Evolutionary conservation across 2,329 filamentous ascomycete species (phyloP), one percentile per base, ranked within the genome.

Genomic region (Zasmidium citrigriseum): DNA sequence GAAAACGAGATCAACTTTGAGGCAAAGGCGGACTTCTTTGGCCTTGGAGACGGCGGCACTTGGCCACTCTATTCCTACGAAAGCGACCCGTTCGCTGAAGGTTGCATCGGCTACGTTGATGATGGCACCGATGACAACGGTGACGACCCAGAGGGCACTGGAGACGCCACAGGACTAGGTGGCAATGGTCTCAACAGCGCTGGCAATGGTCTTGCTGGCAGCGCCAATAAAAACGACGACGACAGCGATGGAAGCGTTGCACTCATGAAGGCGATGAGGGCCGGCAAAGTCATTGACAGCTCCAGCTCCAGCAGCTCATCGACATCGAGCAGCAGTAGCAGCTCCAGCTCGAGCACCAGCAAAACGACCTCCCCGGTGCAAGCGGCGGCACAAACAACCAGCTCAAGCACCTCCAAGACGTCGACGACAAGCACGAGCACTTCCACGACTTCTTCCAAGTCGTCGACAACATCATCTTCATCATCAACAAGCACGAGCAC

Each of bases 21-120:
- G 12, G 22, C 27, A 14, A 46, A 41, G 34, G 57, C n/a, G 21
- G 25, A 54, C 24, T 46, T 46, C 38, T 47, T 47, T 18, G 38
- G 41, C 21, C 21, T 34, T 7, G 27, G 27, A 34, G 27, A 14
- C 23, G 12, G 47, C 21, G 7, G 21, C 49, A 12, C 34, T 55
- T 4, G 23, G 18, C 27, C 47, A 25, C 25, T 59, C 29, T 21
- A 41, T 14, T 38, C 47, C 9, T 44, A 50, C 20, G 41, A 55
- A 22, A 59, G 57, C 34, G 52, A 47, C 1, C 57, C 52, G 0
- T 44, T 59, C 25, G 57, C 52, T 16, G 41, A 59, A 16, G 57
- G 57, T 11, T 59, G 57, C n/a, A 57, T 57, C n/a, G 55, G 55
- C 14, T 57, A 57, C 18, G 49, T 53, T 10, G 44, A 53, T 24